These are phyloP conservation scores for Xylaria palmicola DNA, from an alignment of 495 filamentous ascomycete species.

Conservation along the genomic window DNA sequence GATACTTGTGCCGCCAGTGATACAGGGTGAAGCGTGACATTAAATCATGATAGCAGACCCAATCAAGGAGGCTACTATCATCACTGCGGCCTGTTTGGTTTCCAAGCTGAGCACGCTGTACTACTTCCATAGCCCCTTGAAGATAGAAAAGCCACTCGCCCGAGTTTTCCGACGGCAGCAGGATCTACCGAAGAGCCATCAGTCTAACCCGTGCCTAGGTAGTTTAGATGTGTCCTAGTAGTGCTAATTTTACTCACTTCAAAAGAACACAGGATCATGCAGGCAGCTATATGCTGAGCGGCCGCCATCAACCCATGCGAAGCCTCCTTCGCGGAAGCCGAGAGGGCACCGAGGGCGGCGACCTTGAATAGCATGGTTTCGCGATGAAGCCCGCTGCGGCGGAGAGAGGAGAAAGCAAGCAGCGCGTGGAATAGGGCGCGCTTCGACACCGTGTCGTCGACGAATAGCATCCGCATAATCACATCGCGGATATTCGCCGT, in stretches of 20 bases:
- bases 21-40: slow-evolving; percentile 24
- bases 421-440: slow-evolving; percentile 20
- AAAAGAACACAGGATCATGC: slow-evolving; percentile 28
- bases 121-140: slow-evolving; percentile 20
- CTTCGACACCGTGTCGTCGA: slow-evolving; percentile 13
- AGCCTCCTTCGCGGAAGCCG: slow-evolving; percentile 20
- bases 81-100: slow-evolving; percentile 6
- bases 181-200: slow-evolving; percentile 11
- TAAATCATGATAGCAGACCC: slow-evolving; percentile 28
- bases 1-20: slow-evolving; percentile 22
- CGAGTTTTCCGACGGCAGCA: slow-evolving; percentile 22
- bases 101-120: slow-evolving; percentile 17
- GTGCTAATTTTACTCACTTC: slow-evolving; percentile 8
- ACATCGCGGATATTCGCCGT: slow-evolving; percentile 21
- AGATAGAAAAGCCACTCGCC: slow-evolving; percentile 31
- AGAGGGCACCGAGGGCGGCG: slow-evolving; percentile 19
- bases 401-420: slow-evolving; percentile 28
- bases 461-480: slow-evolving; percentile 23
- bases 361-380: slow-evolving; percentile 24
- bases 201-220: background rate
- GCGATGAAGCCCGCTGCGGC: slow-evolving; percentile 18
- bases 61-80: slow-evolving; percentile 10
- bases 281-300: slow-evolving; percentile 28
- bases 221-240: background rate
- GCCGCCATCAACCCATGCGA: slow-evolving; percentile 14